phyloP scores from a whole-genome alignment of 352 stramenopile genomes.

The Pythium vanterpoolii region DNA sequence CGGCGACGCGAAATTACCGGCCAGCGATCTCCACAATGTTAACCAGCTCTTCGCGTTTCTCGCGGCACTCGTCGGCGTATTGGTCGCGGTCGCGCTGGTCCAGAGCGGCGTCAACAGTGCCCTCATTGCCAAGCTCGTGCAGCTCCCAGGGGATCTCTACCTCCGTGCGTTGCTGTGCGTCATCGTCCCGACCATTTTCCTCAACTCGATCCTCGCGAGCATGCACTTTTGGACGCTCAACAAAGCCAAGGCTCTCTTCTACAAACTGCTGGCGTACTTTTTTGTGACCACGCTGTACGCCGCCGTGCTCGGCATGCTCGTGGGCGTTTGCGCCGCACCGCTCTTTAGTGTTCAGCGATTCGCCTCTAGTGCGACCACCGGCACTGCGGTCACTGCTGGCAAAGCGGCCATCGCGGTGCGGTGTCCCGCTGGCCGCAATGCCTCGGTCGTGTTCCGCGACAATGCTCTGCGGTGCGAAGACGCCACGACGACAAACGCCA shows the following conservation, averaged over 20 bases:
- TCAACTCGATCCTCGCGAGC: slow-evolving; percentile 41
- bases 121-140: slow-evolving; percentile 19
- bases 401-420: slow-evolving; percentile 20
- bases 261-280: slow-evolving; percentile 34
- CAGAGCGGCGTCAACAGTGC: slow-evolving; percentile 18
- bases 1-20: slow-evolving; percentile 10
- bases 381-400: slow-evolving; percentile 1
- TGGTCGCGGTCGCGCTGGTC: slow-evolving; percentile 23
- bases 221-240: slow-evolving; percentile 42
- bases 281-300: slow-evolving; percentile 35
- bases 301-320: slow-evolving; percentile 43
- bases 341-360: slow-evolving; percentile 23
- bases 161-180: slow-evolving; percentile 36
- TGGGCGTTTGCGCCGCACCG: slow-evolving; percentile 35
- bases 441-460: slow-evolving; percentile 35
- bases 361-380: slow-evolving; percentile 14
- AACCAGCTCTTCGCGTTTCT: slow-evolving; percentile 14
- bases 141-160: slow-evolving; percentile 36
- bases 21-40: slow-evolving; percentile 25
- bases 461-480: slow-evolving; percentile 24
- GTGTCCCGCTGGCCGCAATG: slow-evolving; percentile 19
- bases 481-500: slow-evolving; percentile 28
- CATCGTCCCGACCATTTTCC: slow-evolving; percentile 34
- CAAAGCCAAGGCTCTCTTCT: slow-evolving; percentile 33
- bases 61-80: slow-evolving; percentile 18